Percentiles rank a stretch among this genome's conserved stretches.
Evolutionary conservation across 352 stramenopile genomes (phyloP).

Genomic region (Globisporangium carolinianum): DNA sequence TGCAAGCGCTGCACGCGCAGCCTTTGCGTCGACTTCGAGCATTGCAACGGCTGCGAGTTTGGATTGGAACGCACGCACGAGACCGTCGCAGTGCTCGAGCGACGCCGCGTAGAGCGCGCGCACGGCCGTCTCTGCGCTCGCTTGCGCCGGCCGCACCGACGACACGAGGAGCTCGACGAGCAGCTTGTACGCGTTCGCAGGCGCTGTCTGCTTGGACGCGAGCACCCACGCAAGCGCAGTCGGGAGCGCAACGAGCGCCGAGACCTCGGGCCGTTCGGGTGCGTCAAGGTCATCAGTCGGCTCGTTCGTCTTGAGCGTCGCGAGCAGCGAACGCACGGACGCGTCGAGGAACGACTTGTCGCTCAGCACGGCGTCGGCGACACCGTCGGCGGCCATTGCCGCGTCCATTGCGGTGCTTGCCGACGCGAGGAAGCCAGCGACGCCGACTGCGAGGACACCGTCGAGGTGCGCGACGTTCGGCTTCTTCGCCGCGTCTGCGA

Average conservation of each 20-base stretch:
- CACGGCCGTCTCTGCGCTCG: slow-evolving; percentile 39
- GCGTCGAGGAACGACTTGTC: slow-evolving; percentile 39
- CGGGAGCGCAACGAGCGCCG: slow-evolving; percentile 42
- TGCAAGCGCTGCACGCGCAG: slow-evolving; percentile 9
- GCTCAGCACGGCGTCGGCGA: slow-evolving; percentile 38
- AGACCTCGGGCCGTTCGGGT: slow-evolving; percentile 44
- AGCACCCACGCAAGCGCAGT: slow-evolving; percentile 62
- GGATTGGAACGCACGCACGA: slow-evolving; percentile 47
- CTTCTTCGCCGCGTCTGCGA: slow-evolving; percentile 74
- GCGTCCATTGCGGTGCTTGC: slow-evolving; percentile 51
- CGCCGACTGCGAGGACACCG: slow-evolving; percentile 56
- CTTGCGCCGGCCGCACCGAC: slow-evolving; percentile 38
- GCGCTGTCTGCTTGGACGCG: slow-evolving; percentile 43
- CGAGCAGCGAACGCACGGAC: slow-evolving; percentile 37
- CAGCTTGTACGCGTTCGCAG: slow-evolving; percentile 38
- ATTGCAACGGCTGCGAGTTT: slow-evolving; percentile 41
- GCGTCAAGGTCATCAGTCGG: not conserved
- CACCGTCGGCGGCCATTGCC: slow-evolving; percentile 40
- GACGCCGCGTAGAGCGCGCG: slow-evolving; percentile 45
- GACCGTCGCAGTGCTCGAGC: slow-evolving; percentile 41
- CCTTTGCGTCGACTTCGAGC: slow-evolving; percentile 26
- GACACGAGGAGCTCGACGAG: slow-evolving; percentile 56
- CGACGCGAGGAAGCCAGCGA: slow-evolving; percentile 53
- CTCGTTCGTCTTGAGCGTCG: slow-evolving; percentile 11
- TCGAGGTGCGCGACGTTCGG: slow-evolving; percentile 65